A percentile compares a stretch with the other conserved stretches of the same genome.
phyloP scores from a whole-genome alignment of 192 early-diverging fungal genomes.

The Coemansia nantahalensis region DNA sequence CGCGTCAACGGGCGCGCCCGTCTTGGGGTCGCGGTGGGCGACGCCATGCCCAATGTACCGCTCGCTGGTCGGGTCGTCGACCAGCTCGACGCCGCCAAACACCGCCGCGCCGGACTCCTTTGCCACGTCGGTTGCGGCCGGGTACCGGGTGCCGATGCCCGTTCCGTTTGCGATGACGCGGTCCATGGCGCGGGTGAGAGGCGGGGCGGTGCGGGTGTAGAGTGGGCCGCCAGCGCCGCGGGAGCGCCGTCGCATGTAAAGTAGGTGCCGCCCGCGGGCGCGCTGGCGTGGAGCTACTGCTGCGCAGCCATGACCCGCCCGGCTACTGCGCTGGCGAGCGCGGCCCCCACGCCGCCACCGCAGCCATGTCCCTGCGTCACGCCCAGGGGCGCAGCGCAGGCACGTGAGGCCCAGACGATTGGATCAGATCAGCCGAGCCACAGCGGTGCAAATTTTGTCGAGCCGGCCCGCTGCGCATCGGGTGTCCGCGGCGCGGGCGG shows the following conservation, averaged over 20 bases:
- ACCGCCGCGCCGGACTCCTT: constrained; percentile 36
- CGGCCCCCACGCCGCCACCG: not conserved
- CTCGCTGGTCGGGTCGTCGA: constrained; percentile 32
- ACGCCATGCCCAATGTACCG: constrained; percentile 50
- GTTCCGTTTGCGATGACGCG: constrained; percentile 25
- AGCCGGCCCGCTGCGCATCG: not conserved
- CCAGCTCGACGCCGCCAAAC: constrained; percentile 41
- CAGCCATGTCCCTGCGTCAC: not conserved
- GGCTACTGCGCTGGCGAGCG: constrained; percentile 8
- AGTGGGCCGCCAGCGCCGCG: too few relatives aligned
- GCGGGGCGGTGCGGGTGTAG: not conserved
- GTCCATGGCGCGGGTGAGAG: not conserved
- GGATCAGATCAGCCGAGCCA: constrained; percentile 6
- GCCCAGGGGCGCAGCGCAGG: too few relatives aligned
- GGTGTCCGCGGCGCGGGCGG: too few relatives aligned
- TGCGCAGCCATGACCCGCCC: too few relatives aligned
- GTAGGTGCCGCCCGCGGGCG: too few relatives aligned
- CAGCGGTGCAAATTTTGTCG: constrained; percentile 3
- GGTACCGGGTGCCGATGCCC: constrained; percentile 41
- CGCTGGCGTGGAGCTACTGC: not conserved
- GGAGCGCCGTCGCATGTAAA: too few relatives aligned
- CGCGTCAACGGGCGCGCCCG: constrained; percentile 30
- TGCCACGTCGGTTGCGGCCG: constrained; percentile 52
- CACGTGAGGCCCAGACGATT: not conserved
- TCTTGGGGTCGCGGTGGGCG: constrained; percentile 48